Conservation (phyloP, 345 rosid genomes). For the Aquilaria sinensis region DNA sequence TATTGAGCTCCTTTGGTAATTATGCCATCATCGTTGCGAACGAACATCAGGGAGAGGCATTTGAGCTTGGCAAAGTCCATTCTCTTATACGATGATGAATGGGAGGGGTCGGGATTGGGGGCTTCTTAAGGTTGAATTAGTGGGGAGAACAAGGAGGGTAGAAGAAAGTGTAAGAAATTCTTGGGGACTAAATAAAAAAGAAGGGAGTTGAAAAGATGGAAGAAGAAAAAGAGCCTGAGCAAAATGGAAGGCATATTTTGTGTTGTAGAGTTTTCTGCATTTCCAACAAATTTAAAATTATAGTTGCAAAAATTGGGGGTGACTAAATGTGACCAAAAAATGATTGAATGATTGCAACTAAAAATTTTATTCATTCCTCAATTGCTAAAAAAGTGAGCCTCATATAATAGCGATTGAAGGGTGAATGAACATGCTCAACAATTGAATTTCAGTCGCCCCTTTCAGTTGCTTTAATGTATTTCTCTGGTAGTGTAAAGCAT, state of each 20-base stretch:
- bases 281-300: no score
- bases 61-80: slow-evolving; percentile 54
- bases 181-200: slow-evolving; percentile 17
- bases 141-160: slow-evolving; percentile 8
- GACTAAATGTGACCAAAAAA: no score
- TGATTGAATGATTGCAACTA: no score
- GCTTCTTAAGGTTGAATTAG: background rate
- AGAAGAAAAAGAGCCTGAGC: slow-evolving; percentile 18
- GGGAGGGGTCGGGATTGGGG: background rate
- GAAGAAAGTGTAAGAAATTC: slow-evolving; percentile 17
- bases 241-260: slow-evolving; percentile 14
- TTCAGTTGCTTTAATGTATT: no score
- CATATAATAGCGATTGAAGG: no score
- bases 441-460: no score
- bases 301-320: no score
- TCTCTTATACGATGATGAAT: background rate
- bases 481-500: no score
- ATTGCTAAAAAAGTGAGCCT: no score
- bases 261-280: background rate
- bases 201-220: slow-evolving; percentile 6
- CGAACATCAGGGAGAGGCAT: slow-evolving; percentile 72
- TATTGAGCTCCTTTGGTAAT: slow-evolving; percentile 57
- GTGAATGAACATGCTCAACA: no score
- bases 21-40: slow-evolving; percentile 65
- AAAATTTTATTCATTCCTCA: no score